A percentile compares a stretch with the other conserved stretches of the same genome.
These are phyloP conservation scores for Aspergillus coremiiformis DNA, from an alignment of 495 filamentous ascomycete genomes.

Conservation along the genomic window DNA sequence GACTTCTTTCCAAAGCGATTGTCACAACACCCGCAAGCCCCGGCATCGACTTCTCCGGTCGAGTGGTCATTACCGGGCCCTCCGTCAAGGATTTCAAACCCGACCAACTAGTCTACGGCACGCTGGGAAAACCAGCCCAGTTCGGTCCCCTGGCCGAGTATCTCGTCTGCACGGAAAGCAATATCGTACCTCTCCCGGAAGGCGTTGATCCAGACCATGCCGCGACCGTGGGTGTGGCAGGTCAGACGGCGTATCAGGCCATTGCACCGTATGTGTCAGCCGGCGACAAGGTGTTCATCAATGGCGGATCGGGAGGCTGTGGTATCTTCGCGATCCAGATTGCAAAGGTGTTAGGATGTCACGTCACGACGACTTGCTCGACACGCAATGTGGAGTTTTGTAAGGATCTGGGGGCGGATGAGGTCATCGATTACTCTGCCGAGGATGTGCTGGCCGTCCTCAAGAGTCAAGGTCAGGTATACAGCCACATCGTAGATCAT, in stretches of 20 bases:
- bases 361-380: slow-evolving; percentile 56
- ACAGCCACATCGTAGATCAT: slow-evolving; percentile 55
- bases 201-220: slow-evolving; percentile 45
- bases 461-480: slow-evolving; percentile 43
- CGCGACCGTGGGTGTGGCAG: slow-evolving; percentile 48
- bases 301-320: slow-evolving; percentile 58
- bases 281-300: slow-evolving; percentile 57
- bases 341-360: slow-evolving; percentile 56
- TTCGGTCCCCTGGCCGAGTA: slow-evolving; percentile 53
- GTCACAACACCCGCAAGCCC: slow-evolving; percentile 47
- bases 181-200: slow-evolving; percentile 35
- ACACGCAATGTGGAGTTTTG: slow-evolving; percentile 50
- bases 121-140: slow-evolving; percentile 25
- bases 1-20: slow-evolving; percentile 30
- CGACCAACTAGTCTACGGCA: slow-evolving; percentile 54
- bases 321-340: slow-evolving; percentile 59
- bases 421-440: slow-evolving; percentile 61
- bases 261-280: slow-evolving; percentile 46
- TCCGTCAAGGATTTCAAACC: slow-evolving; percentile 26
- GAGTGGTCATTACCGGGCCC: slow-evolving; percentile 41
- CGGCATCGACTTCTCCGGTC: slow-evolving; percentile 57
- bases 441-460: slow-evolving; percentile 43
- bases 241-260: slow-evolving; percentile 51
- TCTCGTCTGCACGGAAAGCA: slow-evolving; percentile 19
- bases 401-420: slow-evolving; percentile 54